phyloP scores from a whole-genome alignment of 2,329 filamentous ascomycete species.

The Thielaviopsis cerberus region DNA sequence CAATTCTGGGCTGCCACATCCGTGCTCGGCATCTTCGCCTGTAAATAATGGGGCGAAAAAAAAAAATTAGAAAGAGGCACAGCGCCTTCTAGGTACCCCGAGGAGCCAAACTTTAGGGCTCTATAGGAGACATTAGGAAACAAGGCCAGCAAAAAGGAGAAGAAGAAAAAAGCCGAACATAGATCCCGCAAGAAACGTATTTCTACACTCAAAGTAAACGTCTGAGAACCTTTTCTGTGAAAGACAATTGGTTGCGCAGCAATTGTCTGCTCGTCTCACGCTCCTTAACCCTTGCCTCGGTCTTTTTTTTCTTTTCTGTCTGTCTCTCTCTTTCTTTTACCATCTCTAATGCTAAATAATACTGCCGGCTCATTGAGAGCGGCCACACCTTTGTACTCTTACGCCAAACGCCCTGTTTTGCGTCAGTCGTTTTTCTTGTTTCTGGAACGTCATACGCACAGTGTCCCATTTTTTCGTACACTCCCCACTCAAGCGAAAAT shows the following conservation, averaged over 20 bases:
- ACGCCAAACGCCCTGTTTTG: background rate
- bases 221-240: too few species aligned
- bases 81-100: background rate
- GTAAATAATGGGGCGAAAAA: too few species aligned
- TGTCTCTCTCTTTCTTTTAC: background rate
- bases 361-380: background rate
- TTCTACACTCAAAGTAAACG: too few species aligned
- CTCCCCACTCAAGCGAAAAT: conserved; percentile 6
- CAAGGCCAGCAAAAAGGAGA: background rate
- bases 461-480: conserved; percentile 6
- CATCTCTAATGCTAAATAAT: background rate
- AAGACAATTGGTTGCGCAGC: background rate
- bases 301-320: background rate
- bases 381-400: background rate
- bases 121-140: background rate
- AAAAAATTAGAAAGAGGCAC: too few species aligned
- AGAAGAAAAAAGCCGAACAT: background rate
- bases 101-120: background rate
- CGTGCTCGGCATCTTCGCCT: background rate
- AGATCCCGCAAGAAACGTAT: too few species aligned
- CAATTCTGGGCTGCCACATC: background rate
- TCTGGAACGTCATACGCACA: conserved; percentile 9
- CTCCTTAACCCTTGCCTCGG: background rate
- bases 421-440: background rate
- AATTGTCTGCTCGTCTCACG: background rate